Evolutionary conservation across 495 filamentous ascomycete genomes (phyloP).

Genomic region (Rusavskia elegans): DNA sequence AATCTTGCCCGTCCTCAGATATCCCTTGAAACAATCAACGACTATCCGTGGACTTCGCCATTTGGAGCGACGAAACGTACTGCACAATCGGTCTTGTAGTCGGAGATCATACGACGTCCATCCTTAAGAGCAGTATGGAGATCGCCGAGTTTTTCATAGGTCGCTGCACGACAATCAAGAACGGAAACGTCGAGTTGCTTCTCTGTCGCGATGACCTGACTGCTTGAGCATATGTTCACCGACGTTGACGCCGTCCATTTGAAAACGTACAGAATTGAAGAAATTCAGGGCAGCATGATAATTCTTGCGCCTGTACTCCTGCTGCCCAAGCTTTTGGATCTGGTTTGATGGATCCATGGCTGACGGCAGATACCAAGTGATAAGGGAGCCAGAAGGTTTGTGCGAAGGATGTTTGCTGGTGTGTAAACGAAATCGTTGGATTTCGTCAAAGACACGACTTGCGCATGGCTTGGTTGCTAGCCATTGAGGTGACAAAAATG

Average conservation of each 20-base stretch:
- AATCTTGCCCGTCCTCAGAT: constrained; percentile 47
- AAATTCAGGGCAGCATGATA: constrained; percentile 25
- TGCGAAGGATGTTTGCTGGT: not conserved
- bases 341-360: constrained; percentile 10
- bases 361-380: not conserved
- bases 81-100: constrained; percentile 29
- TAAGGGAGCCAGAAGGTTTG: not conserved
- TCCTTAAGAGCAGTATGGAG: constrained; percentile 39
- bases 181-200: constrained; percentile 23
- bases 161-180: constrained; percentile 45
- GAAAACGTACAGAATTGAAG: constrained; percentile 24
- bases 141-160: constrained; percentile 39
- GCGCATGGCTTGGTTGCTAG: not conserved
- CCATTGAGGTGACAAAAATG: no score
- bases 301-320: constrained; percentile 24
- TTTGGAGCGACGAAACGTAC: constrained; percentile 14
- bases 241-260: not conserved
- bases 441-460: no score
- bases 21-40: constrained; percentile 29
- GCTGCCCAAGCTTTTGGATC: constrained; percentile 17
- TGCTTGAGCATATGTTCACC: not conserved
- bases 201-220: constrained; percentile 22
- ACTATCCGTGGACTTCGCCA: not conserved
- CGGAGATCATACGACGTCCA: constrained; percentile 41
- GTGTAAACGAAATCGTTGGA: no score